Conservation (phyloP, 2,329 filamentous ascomycete species). For the Paracamarosporium sp. region DNA sequence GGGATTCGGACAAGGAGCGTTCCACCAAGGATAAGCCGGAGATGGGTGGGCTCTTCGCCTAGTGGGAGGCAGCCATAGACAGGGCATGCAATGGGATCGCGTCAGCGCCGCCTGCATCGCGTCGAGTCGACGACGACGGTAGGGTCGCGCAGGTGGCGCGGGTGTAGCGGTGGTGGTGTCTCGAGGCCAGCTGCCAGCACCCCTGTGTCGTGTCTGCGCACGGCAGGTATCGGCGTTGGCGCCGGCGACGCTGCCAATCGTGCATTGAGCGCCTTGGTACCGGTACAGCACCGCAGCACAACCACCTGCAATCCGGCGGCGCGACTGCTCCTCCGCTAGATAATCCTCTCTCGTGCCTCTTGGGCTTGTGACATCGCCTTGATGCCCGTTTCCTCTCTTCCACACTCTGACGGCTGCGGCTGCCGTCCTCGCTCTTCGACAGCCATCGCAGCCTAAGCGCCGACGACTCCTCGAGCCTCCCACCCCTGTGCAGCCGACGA, state of each 20-base stretch:
- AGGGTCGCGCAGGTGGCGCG: too few relatives aligned
- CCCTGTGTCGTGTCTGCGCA: neutral
- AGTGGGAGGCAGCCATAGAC: neutral
- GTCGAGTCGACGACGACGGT: too few relatives aligned
- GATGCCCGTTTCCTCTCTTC: neutral
- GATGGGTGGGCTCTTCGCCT: too few relatives aligned
- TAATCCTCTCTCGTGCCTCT: conserved; percentile 3
- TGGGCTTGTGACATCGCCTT: neutral
- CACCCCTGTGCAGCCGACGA: neutral
- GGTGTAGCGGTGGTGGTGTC: too few relatives aligned
- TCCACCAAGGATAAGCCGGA: neutral
- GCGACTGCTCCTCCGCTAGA: conserved; percentile 2
- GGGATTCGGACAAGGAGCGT: conserved; percentile 1
- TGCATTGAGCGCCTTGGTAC: neutral
- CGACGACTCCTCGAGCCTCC: neutral
- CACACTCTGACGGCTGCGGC: conserved; percentile 3
- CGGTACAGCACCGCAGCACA: neutral
- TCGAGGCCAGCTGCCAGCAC: neutral
- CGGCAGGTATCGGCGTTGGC: neutral
- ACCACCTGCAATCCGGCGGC: conserved; percentile 1
- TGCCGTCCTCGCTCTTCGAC: neutral
- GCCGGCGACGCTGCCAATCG: neutral
- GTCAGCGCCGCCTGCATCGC: neutral
- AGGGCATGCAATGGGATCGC: neutral
- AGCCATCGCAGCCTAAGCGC: neutral